Evolutionary conservation across 2,329 filamentous ascomycete species (phyloP).

Genomic region (Fusarium papillatum): DNA sequence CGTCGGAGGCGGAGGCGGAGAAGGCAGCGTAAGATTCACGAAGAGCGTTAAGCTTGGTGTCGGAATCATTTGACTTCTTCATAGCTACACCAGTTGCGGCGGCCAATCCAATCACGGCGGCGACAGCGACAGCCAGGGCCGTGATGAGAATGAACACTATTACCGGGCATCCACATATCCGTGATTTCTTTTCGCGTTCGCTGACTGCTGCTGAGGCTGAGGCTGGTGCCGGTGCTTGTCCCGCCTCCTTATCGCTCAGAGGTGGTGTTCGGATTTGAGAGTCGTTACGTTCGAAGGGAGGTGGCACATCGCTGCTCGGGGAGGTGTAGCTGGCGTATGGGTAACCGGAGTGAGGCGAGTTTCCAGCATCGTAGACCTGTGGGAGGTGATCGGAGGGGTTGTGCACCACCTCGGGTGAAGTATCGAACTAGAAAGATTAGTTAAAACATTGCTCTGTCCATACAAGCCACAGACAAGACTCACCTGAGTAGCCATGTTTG

Average conservation of each 20-base stretch:
- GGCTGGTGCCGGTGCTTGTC: neutral
- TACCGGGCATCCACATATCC: conserved; percentile 44
- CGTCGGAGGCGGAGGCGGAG: neutral
- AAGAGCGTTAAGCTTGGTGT: conserved; percentile 44
- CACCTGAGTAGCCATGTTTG: neutral
- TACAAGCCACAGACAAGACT: neutral
- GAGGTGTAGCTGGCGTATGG: neutral
- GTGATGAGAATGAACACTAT: conserved; percentile 55
- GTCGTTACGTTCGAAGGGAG: neutral
- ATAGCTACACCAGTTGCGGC: conserved; percentile 59
- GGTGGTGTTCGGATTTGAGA: neutral
- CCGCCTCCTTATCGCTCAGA: neutral
- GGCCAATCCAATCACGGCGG: conserved; percentile 59
- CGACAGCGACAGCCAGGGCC: conserved; percentile 53
- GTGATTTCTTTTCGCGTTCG: neutral
- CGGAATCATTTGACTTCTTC: conserved; percentile 54
- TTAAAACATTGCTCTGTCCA: neutral
- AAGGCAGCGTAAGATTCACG: conserved; percentile 12
- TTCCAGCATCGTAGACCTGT: neutral
- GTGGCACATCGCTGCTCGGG: neutral
- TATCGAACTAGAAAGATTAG: neutral
- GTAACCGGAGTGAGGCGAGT: neutral
- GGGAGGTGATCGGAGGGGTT: neutral
- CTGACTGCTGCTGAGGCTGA: neutral
- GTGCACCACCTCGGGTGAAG: conserved; percentile 10